Conservation (phyloP, 768 basidiomycete species). For the Mycena chlorophos region DNA sequence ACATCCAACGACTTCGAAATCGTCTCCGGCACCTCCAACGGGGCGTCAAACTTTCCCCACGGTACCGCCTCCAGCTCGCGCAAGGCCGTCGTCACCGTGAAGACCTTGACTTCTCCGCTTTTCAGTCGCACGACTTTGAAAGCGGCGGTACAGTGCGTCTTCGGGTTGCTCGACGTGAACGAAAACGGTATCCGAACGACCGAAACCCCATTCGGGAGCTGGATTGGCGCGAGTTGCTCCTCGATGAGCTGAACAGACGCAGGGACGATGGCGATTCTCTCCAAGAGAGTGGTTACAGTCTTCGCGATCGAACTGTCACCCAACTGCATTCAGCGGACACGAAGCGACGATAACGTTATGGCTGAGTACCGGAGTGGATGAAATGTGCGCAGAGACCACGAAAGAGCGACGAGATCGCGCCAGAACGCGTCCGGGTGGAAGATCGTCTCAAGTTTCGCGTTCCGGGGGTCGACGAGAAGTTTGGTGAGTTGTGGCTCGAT, state of each 20-base stretch:
- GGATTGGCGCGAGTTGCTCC: conserved; percentile 4
- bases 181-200: conserved; percentile 17
- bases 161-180: conserved; percentile 9
- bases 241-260: conserved; percentile 9
- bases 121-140: conserved; percentile 21
- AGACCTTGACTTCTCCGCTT: conserved; percentile 15
- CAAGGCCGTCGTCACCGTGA: conserved; percentile 16
- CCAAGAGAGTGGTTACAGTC: conserved; percentile 7
- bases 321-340: too few species aligned
- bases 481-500: conserved; percentile 8
- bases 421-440: conserved; percentile 30
- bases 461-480: conserved; percentile 2
- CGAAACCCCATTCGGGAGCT: conserved; percentile 18
- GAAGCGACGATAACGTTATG: neutral
- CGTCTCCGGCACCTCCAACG: neutral
- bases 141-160: conserved; percentile 14
- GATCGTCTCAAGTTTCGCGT: conserved; percentile 6
- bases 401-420: conserved; percentile 33
- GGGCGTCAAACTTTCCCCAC: neutral
- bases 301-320: conserved; percentile 5
- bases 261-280: conserved; percentile 5
- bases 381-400: conserved; percentile 35
- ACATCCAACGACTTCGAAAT: conserved; percentile 28
- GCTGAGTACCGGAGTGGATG: conserved; percentile 7
- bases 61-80: conserved; percentile 11